Base-by-base conservation (phyloP, 306 rosid genomes). In the Aeschynomene evenia region DNA sequence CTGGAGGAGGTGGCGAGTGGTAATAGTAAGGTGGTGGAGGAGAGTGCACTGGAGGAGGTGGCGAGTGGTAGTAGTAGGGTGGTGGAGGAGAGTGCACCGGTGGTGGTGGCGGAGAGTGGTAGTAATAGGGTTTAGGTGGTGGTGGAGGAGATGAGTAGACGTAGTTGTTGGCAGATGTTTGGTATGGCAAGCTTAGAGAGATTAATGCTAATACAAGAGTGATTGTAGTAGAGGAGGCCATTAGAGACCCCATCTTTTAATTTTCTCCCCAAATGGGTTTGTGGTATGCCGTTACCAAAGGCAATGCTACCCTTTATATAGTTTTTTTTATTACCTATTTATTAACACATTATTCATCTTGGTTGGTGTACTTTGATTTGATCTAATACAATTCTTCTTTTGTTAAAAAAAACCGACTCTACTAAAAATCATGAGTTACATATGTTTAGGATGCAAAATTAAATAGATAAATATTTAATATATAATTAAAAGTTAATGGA, bases 141-240 rank as follows among this genome's bases (percentile, higher is more conserved):
- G 79, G 79, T 16, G 80, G 89, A 0, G 93, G 88, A 33, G 92
- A 86, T 6, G 88, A 49, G 60, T 86, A 81, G 3, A 42, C 10
- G 74, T 89, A 84, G 73, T 80, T 49, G 15, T 89, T 70, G 1
- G 80, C 76, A n/a, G 66, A 62, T 42, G 51, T 57, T 74, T 74
- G 77, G 48, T 52, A 48, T 6, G 70, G 59, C 8, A 63, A 58
- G 23, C 66, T 65, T 8, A 84, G 76, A 11, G 87, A 79, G 37
- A 86, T 45, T 21, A 89, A 3, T 12, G 86, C 73, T 7, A 88
- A 77, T 10, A 85, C 36, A 22, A 86, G 69, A 63, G 82, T 60
- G 10, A 89, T 31, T 12, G 66, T 52, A 18, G 74, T 61, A 66
- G 86, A 73, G 77, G 86, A 73, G 77, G 89, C 61, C 82, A 79